Conservation (phyloP, 805 yeast genomes). For the Priceomyces haplophilus region DNA sequence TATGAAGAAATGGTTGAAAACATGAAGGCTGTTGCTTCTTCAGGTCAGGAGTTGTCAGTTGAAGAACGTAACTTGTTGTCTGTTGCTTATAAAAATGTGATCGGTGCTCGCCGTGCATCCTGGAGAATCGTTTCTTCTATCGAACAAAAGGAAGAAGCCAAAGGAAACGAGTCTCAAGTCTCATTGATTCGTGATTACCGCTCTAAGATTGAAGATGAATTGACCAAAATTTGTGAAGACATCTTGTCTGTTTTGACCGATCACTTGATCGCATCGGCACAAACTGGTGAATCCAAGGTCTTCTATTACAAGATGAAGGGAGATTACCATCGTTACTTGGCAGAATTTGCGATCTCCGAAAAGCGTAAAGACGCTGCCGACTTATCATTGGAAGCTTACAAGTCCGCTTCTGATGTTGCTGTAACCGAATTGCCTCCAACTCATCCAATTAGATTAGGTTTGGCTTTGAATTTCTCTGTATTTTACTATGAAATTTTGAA, state of each 20-base stretch:
- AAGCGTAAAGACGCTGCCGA: slow-evolving; percentile 91
- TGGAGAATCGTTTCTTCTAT: slow-evolving; percentile 99
- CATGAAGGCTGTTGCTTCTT: slow-evolving; percentile 95
- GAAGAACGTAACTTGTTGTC: slow-evolving; percentile 97
- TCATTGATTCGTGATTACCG: slow-evolving; percentile 89
- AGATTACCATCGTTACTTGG: slow-evolving; percentile 98
- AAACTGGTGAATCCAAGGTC: slow-evolving; percentile 95
- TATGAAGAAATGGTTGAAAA: slow-evolving; percentile 99
- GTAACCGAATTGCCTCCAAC: slow-evolving; percentile 97
- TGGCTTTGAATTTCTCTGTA: slow-evolving; percentile 96
- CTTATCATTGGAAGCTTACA: slow-evolving; percentile 89
- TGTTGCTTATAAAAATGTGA: slow-evolving; percentile 97
- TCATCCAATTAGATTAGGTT: slow-evolving; percentile 96
- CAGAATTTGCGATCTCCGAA: slow-evolving; percentile 91
- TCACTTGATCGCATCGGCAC: slow-evolving; percentile 91
- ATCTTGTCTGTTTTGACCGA: slow-evolving; percentile 82
- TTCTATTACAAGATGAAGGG: slow-evolving; percentile 99
- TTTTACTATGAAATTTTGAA: slow-evolving; percentile 97
- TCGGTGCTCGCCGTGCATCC: slow-evolving; percentile 98
- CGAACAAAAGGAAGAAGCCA: slow-evolving; percentile 96
- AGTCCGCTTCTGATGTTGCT: slow-evolving; percentile 94
- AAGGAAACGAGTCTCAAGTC: slow-evolving; percentile 91
- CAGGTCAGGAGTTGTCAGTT: slow-evolving; percentile 92
- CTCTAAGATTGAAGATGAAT: slow-evolving; percentile 88
- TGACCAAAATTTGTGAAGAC: slow-evolving; percentile 90